A percentile compares a stretch with the other conserved stretches of the same genome.
Evolutionary conservation across 768 basidiomycete species (phyloP).

Genomic region (Russula abietina): DNA sequence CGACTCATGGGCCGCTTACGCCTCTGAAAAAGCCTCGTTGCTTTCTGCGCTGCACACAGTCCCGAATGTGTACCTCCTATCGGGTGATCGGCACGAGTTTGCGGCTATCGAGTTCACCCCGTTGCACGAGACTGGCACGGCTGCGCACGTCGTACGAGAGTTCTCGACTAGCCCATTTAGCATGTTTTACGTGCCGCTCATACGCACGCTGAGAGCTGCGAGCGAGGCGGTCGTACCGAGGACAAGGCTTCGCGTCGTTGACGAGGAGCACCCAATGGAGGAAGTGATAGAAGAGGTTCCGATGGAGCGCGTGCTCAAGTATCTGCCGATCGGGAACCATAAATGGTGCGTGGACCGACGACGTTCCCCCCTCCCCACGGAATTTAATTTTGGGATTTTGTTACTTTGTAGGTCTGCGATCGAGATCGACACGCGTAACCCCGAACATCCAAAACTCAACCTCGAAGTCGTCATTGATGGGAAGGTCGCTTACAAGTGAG

Average conservation of each 20-base stretch:
- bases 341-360: constrained; percentile 47
- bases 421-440: constrained; percentile 60
- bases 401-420: constrained; percentile 51
- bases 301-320: constrained; percentile 49
- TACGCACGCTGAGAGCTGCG: constrained; percentile 44
- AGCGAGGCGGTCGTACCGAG: constrained; percentile 42
- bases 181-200: constrained; percentile 61
- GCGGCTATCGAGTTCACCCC: constrained; percentile 59
- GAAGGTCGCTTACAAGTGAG: constrained; percentile 46
- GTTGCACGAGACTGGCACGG: constrained; percentile 26
- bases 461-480: constrained; percentile 61
- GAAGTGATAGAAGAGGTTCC: constrained; percentile 39
- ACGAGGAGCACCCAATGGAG: constrained; percentile 27
- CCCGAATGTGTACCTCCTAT: constrained; percentile 63
- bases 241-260: constrained; percentile 27
- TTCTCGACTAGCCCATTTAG: constrained; percentile 65
- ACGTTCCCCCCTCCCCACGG: not conserved
- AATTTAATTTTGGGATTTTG: not conserved
- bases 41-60: constrained; percentile 55
- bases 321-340: constrained; percentile 57
- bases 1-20: constrained; percentile 70
- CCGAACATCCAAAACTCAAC: constrained; percentile 43
- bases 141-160: constrained; percentile 45
- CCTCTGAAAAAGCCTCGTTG: constrained; percentile 51
- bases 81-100: constrained; percentile 77